These are phyloP conservation scores for Chaetomium olivaceum DNA, from an alignment of 2,329 filamentous ascomycete species.

Conservation along the genomic window DNA sequence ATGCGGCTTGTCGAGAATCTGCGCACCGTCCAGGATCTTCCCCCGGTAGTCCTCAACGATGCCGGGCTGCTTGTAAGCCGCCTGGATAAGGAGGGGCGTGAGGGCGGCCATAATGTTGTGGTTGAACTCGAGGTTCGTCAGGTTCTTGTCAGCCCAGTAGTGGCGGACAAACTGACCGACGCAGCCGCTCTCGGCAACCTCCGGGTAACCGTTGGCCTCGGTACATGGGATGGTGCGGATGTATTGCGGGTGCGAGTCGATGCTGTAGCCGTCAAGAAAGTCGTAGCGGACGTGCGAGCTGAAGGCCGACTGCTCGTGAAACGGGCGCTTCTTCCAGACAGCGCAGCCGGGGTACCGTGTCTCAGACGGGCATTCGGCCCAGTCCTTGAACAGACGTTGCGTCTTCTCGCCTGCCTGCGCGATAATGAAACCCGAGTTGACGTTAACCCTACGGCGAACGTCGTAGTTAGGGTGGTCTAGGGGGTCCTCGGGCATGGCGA, in stretches of 20 bases:
- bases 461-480: constrained; percentile 43
- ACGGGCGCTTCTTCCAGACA: constrained; percentile 42
- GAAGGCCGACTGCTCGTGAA: constrained; percentile 47
- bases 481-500: constrained; percentile 46
- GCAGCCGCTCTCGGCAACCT: constrained; percentile 41
- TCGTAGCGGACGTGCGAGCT: constrained; percentile 46
- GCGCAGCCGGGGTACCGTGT: constrained; percentile 31
- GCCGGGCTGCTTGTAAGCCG: constrained; percentile 19
- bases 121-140: constrained; percentile 44
- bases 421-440: constrained; percentile 57
- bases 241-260: constrained; percentile 40
- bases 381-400: constrained; percentile 51
- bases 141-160: constrained; percentile 46
- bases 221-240: constrained; percentile 45
- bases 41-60: constrained; percentile 26
- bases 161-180: constrained; percentile 46
- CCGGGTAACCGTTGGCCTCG: constrained; percentile 48
- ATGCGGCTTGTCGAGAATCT: constrained; percentile 21
- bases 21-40: constrained; percentile 26
- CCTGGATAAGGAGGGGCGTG: constrained; percentile 25
- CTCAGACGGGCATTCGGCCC: constrained; percentile 47
- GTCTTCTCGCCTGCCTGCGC: constrained; percentile 53
- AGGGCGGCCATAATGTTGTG: constrained; percentile 31
- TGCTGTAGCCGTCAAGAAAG: constrained; percentile 33
- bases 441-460: constrained; percentile 44